These are phyloP conservation scores for Aspergillus neotritici DNA, from an alignment of 2,329 filamentous ascomycete species.

Conservation along the genomic window DNA sequence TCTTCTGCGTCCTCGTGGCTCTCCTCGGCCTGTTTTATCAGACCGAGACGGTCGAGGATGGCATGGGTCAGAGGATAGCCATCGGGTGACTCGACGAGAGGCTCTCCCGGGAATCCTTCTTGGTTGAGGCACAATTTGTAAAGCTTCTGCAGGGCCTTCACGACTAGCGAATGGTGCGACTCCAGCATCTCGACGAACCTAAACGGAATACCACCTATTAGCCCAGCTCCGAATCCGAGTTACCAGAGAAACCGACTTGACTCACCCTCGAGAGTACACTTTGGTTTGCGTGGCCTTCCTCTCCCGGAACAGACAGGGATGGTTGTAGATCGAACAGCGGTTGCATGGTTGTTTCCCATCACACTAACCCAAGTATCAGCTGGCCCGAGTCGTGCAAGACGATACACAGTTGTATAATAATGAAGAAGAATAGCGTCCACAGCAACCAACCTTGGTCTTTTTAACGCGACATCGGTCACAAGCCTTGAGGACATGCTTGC, in stretches of 20 bases:
- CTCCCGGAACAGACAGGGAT: conserved; percentile 41
- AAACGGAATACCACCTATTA: conserved; percentile 2
- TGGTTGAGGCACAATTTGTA: conserved; percentile 40
- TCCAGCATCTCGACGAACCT: conserved; percentile 44
- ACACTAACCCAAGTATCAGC: conserved; percentile 24
- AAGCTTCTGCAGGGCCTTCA: conserved; percentile 39
- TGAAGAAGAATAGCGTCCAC: background rate
- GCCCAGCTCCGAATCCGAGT: background rate
- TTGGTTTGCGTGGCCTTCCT: conserved; percentile 41
- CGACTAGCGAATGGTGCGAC: conserved; percentile 39
- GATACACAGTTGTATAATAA: too few relatives aligned
- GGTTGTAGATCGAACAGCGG: conserved; percentile 40
- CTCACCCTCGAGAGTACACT: conserved; percentile 41
- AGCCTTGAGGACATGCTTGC: conserved; percentile 42
- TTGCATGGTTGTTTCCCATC: conserved; percentile 43
- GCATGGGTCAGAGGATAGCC: conserved; percentile 40
- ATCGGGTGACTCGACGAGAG: conserved; percentile 34
- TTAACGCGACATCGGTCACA: conserved; percentile 44
- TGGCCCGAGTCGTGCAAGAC: too few relatives aligned
- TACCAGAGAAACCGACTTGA: background rate
- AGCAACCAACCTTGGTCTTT: conserved; percentile 38
- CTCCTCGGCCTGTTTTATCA: conserved; percentile 42
- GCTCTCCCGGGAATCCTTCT: conserved; percentile 40
- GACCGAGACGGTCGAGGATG: conserved; percentile 38
- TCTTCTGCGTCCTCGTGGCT: conserved; percentile 31